Evolutionary conservation across 2,329 filamentous ascomycete genomes (phyloP).

Genomic region (Fusarium humuli): DNA sequence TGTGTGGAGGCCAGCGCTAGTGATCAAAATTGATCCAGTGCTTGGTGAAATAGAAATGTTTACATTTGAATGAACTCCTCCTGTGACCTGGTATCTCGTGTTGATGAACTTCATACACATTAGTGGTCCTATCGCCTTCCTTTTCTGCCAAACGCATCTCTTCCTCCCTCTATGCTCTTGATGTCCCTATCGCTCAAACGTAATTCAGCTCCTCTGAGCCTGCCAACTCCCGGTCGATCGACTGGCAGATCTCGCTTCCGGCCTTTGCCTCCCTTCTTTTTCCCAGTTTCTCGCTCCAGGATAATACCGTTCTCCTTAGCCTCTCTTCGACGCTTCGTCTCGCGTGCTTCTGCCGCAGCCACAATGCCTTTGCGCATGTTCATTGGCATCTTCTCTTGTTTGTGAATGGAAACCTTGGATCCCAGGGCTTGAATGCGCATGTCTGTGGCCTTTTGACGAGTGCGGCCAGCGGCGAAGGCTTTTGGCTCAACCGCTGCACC

Average conservation of each 20-base stretch:
- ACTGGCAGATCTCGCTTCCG: constrained; percentile 69
- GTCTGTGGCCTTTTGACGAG: constrained; percentile 84
- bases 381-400: constrained; percentile 91
- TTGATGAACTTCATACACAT: too few species aligned
- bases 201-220: constrained; percentile 81
- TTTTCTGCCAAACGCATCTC: constrained; percentile 56
- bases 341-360: constrained; percentile 72
- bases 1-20: constrained; percentile 13
- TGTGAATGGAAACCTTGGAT: constrained; percentile 78
- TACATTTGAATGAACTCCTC: background rate
- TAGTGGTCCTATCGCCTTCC: constrained; percentile 44
- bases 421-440: constrained; percentile 85
- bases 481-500: constrained; percentile 54
- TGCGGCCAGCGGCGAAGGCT: constrained; percentile 70
- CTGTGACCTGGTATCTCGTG: background rate
- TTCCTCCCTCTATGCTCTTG: constrained; percentile 71
- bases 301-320: constrained; percentile 92
- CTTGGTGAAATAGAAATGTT: constrained; percentile 33
- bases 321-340: constrained; percentile 78
- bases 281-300: constrained; percentile 70
- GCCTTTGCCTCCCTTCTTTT: constrained; percentile 55
- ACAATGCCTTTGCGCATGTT: constrained; percentile 85
- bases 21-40: constrained; percentile 24
- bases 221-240: constrained; percentile 82
- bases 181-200: constrained; percentile 83